Conservation (phyloP, 345 rosid species). For the Barbarea vulgaris region DNA sequence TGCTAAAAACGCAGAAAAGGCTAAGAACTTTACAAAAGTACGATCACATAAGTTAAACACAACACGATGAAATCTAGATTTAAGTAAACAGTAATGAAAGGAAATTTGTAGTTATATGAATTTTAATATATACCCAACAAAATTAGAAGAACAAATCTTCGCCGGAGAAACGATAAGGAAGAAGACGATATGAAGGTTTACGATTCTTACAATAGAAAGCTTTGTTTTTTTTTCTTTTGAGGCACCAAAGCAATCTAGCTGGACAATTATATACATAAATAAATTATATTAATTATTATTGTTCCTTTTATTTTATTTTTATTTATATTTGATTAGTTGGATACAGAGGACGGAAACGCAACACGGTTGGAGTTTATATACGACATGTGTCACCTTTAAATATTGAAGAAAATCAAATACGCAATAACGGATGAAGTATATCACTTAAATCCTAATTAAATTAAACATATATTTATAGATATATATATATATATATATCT, state of each 20-base stretch:
- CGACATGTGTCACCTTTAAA: neutral
- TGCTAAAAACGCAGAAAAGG: constrained; percentile 36
- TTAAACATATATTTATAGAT: too few relatives aligned
- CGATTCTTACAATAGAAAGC: constrained; percentile 24
- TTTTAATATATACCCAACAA: constrained; percentile 17
- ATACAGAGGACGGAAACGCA: constrained; percentile 23
- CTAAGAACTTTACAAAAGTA: constrained; percentile 25
- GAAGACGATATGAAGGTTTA: constrained; percentile 35
- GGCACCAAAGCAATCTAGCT: constrained; percentile 33
- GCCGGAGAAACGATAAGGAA: neutral
- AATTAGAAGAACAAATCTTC: constrained; percentile 16
- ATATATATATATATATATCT: too few relatives aligned
- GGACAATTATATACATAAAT: constrained; percentile 14
- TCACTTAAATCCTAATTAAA: too few relatives aligned
- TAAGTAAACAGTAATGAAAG: neutral
- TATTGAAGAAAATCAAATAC: neutral
- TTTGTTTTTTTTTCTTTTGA: neutral
- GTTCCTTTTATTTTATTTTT: neutral
- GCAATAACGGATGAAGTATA: too few relatives aligned
- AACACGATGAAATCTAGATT: neutral
- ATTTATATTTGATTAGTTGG: neutral
- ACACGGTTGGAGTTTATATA: constrained; percentile 31
- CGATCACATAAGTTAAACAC: constrained; percentile 14
- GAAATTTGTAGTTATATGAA: neutral
- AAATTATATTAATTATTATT: neutral